phyloP scores from a whole-genome alignment of 2,329 filamentous ascomycete species.

The Fusarium scirpi region DNA sequence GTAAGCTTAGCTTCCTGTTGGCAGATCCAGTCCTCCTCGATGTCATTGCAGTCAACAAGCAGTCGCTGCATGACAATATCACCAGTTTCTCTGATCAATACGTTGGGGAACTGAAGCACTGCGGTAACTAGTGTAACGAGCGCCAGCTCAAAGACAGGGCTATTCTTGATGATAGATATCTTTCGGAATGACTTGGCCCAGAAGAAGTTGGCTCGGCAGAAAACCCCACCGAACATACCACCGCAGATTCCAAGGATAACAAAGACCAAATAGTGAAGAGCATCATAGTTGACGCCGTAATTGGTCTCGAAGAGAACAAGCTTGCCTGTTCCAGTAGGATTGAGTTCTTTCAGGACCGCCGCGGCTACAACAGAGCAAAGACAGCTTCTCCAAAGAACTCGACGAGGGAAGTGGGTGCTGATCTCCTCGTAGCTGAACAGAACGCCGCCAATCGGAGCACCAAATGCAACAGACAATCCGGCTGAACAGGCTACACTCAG shows the following conservation, averaged over 20 bases:
- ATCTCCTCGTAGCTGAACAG: slow-evolving; percentile 39
- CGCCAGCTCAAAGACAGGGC: slow-evolving; percentile 23
- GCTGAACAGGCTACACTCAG: slow-evolving; percentile 31
- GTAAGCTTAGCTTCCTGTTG: slow-evolving; percentile 18
- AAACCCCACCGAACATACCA: slow-evolving; percentile 19
- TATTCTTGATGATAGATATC: slow-evolving; percentile 12
- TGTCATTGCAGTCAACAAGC: slow-evolving; percentile 23
- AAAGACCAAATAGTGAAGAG: slow-evolving; percentile 25
- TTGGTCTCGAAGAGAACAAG: slow-evolving; percentile 34
- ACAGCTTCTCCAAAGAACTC: slow-evolving; percentile 26
- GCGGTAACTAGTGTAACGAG: slow-evolving; percentile 17
- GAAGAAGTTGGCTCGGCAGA: slow-evolving; percentile 23
- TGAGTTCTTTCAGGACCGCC: slow-evolving; percentile 27
- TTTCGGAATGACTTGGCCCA: slow-evolving; percentile 32
- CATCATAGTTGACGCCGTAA: slow-evolving; percentile 32
- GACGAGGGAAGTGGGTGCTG: slow-evolving; percentile 34
- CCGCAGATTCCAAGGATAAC: slow-evolving; percentile 27
- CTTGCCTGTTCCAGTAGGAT: slow-evolving; percentile 27
- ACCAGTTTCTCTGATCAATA: slow-evolving; percentile 26
- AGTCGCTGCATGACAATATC: slow-evolving; percentile 35
- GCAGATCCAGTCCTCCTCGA: slow-evolving; percentile 27
- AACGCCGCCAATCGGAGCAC: slow-evolving; percentile 28
- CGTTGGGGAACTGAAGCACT: slow-evolving; percentile 20
- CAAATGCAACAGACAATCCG: slow-evolving; percentile 27
- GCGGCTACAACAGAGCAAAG: slow-evolving; percentile 31